These are phyloP conservation scores for Clonostachys byssicola DNA, from an alignment of 2,329 filamentous ascomycete genomes.

Conservation along the genomic window DNA sequence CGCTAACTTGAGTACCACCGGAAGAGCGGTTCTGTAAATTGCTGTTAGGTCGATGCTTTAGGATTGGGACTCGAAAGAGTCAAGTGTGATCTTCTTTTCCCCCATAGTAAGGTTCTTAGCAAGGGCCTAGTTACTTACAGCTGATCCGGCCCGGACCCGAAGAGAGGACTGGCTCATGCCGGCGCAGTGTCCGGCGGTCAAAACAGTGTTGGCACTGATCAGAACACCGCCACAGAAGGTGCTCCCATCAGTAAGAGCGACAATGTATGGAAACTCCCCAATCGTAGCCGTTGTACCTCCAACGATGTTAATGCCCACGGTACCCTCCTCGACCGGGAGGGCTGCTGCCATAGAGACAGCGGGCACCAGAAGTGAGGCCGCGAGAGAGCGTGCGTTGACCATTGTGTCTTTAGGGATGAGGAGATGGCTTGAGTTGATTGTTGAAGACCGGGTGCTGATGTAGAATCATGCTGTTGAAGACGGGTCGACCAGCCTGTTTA, in stretches of 20 bases:
- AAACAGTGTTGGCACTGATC: constrained; percentile 20
- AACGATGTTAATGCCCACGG: constrained; percentile 9
- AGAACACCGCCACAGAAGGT: constrained; percentile 20
- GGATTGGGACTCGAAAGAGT: background rate
- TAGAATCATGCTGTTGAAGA: too few species aligned
- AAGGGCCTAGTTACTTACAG: constrained; percentile 4
- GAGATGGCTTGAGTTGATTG: too few species aligned
- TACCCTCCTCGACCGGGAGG: background rate
- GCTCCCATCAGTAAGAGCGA: constrained; percentile 9
- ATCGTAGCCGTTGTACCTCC: constrained; percentile 13
- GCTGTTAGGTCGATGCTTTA: background rate
- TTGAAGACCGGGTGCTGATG: too few species aligned
- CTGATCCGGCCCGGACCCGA: background rate
- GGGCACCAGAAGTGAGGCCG: background rate
- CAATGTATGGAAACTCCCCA: constrained; percentile 24
- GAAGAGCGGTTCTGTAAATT: background rate
- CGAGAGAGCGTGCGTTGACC: background rate
- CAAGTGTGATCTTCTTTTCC: constrained; percentile 2
- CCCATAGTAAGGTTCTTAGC: too few species aligned
- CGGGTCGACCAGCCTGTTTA: too few species aligned
- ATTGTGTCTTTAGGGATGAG: too few species aligned
- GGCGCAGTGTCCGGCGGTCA: constrained; percentile 22
- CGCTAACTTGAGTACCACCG: constrained; percentile 15
- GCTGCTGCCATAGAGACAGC: constrained; percentile 3
- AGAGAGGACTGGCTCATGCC: background rate